Evolutionary conservation across 768 basidiomycete genomes (phyloP), one percentile per base, ranked within the genome.

Genomic region (Suillus fuscotomentosus): DNA sequence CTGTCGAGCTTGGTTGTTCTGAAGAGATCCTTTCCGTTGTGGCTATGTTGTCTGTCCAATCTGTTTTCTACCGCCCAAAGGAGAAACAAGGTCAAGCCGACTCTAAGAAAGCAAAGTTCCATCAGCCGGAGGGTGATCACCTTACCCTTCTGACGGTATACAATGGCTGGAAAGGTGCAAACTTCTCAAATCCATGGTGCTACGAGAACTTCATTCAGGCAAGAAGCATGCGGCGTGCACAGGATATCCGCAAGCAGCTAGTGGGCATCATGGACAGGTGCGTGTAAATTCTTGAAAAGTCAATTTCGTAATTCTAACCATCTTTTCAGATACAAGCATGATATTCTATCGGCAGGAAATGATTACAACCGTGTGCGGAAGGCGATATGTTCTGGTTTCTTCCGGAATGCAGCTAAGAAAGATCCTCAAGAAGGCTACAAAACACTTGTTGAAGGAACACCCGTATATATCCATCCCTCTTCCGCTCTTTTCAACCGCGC

Each of bases 21-120:
- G 97, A 99, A 71, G 97, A 99, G 76, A 97, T 99, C 68, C 78
- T 99, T 48, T 97, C 94, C 3, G 91, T 99, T 60, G 95, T 98
- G 2, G 97, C 96, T 10, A 99, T 99, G 97, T 80, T 99, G 47
- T 95, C 94, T 3, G 94, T 97, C 38, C 96, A 97, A 73, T 92
- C 88, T 59, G 94, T 99, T 45, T 99, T 99, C 76, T 99, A 99
- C 77, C 88, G 97, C 43, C 97, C 97, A n/a, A 98, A 99, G 78
- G 97, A 99, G 78, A 99, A 99, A 78, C 97, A 99, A 75, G 95
- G 93, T 13, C 97, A 99, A 78, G 97, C 97, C 0, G 97, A 99
- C 77, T 95, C 97, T 42, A 99, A 99, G 82, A 99, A 99, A 77
- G 97, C 97, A 39, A 99, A 99, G 77, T 99, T 99, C 79, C 97